Conservation (phyloP, 2,329 filamentous ascomycete species). For the Nothophoma quercina region DNA sequence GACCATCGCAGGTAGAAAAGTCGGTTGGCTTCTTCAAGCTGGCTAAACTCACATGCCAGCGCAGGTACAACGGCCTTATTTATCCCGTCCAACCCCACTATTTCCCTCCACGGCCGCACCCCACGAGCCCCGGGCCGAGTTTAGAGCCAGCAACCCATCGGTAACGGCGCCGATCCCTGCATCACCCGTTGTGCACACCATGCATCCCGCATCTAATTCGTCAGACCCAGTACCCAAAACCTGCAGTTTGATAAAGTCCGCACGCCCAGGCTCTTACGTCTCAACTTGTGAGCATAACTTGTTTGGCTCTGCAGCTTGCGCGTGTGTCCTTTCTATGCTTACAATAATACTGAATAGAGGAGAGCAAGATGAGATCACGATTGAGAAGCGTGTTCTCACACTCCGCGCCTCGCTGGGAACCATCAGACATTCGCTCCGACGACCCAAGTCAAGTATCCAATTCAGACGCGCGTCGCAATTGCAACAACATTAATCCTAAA, state of each 20-base stretch:
- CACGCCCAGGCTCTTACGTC: constrained; percentile 2
- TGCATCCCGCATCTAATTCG: constrained; percentile 13
- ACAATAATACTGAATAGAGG: too few relatives aligned
- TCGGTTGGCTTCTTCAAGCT: background rate
- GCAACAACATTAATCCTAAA: background rate
- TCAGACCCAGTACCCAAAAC: constrained; percentile 4
- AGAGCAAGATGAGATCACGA: constrained; percentile 8
- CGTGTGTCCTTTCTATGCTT: background rate
- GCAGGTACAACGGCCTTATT: constrained; percentile 4
- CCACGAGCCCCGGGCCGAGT: constrained; percentile 15
- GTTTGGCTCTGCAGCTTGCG: background rate
- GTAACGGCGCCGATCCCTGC: constrained; percentile 13
- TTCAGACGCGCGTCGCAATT: constrained; percentile 6
- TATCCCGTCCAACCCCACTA: constrained; percentile 10
- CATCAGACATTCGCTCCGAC: constrained; percentile 15
- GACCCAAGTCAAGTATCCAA: constrained; percentile 7
- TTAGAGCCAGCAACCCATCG: constrained; percentile 4
- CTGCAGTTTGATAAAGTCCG: constrained; percentile 8
- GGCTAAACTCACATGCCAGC: constrained; percentile 10
- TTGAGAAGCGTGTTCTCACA: constrained; percentile 14
- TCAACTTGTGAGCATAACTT: background rate
- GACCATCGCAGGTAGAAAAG: background rate
- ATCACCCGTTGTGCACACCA: constrained; percentile 6
- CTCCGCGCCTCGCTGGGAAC: constrained; percentile 14
- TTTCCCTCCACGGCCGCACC: constrained; percentile 14